These are phyloP conservation scores for Boechera divaricarpa DNA, from an alignment of 345 rosid genomes.

Conservation along the genomic window DNA sequence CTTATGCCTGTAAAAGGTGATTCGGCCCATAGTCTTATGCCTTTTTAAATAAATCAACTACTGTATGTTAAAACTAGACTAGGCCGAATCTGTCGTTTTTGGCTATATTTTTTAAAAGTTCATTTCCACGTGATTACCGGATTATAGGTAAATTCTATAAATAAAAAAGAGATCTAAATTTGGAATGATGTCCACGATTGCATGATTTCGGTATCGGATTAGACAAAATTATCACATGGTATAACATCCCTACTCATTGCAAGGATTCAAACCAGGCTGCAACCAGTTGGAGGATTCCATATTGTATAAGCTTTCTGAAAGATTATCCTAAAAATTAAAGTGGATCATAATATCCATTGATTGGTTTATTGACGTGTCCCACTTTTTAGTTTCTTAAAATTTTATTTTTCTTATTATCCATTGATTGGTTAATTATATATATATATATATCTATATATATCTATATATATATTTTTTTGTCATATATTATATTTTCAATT, in stretches of 20 bases:
- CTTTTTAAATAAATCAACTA: neutral
- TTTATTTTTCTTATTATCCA: neutral
- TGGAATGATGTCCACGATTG: neutral
- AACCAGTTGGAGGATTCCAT: no score
- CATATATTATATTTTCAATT: neutral
- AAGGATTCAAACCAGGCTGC: no score
- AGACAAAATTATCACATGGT: no score
- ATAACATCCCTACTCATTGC: no score
- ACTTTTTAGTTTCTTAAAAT: neutral
- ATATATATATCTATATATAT: no score
- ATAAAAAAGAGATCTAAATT: neutral
- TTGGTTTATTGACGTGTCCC: conserved; percentile 35
- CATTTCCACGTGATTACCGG: neutral
- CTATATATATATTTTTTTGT: no score
- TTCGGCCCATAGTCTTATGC: neutral
- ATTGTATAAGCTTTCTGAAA: neutral
- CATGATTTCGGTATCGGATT: no score
- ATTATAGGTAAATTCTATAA: neutral
- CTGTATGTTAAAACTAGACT: neutral
- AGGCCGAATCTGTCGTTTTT: neutral
- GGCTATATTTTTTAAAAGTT: neutral
- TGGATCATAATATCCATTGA: conserved; percentile 3
- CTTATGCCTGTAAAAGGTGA: neutral
- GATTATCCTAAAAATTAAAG: neutral
- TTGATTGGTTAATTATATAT: no score